phyloP scores from a whole-genome alignment of 2,329 filamentous ascomycete species.

The Alternaria hordeiaustralica region DNA sequence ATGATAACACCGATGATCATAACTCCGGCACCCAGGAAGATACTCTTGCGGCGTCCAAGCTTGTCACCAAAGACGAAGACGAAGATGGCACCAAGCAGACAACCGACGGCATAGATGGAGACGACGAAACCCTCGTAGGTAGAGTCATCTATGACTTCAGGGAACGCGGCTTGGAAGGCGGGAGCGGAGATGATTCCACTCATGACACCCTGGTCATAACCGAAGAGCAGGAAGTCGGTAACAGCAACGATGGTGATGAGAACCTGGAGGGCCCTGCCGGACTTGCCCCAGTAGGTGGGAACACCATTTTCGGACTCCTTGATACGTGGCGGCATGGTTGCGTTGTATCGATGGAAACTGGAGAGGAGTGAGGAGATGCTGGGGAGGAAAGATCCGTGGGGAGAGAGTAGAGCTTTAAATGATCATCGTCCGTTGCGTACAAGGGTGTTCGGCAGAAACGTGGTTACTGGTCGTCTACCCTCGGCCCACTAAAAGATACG shows the following conservation, averaged over 20 bases:
- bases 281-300: slow-evolving; percentile 40
- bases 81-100: slow-evolving; percentile 50
- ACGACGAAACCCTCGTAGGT: slow-evolving; percentile 55
- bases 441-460: slow-evolving; percentile 23
- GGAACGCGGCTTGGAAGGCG: slow-evolving; percentile 45
- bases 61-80: slow-evolving; percentile 48
- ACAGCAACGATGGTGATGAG: slow-evolving; percentile 53
- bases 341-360: slow-evolving; percentile 23
- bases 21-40: slow-evolving; percentile 50
- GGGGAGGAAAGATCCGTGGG: slow-evolving; percentile 24
- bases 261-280: slow-evolving; percentile 38
- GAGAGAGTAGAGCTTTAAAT: slow-evolving; percentile 34
- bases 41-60: slow-evolving; percentile 52
- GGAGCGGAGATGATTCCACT: slow-evolving; percentile 50
- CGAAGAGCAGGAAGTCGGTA: slow-evolving; percentile 57
- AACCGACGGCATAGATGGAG: slow-evolving; percentile 60
- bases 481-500: slow-evolving; percentile 31
- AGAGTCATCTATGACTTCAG: slow-evolving; percentile 45
- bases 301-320: slow-evolving; percentile 32
- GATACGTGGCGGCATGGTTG: slow-evolving; percentile 33
- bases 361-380: slow-evolving; percentile 29
- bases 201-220: slow-evolving; percentile 56
- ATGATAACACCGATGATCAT: slow-evolving; percentile 53
- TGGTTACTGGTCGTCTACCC: slow-evolving; percentile 14
- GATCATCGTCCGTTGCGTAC: slow-evolving; percentile 23